Percentiles rank a stretch among this genome's conserved stretches.
Conservation (phyloP, 1,284 basidiomycete genomes). For the Ceratobasidium sp. region DNA sequence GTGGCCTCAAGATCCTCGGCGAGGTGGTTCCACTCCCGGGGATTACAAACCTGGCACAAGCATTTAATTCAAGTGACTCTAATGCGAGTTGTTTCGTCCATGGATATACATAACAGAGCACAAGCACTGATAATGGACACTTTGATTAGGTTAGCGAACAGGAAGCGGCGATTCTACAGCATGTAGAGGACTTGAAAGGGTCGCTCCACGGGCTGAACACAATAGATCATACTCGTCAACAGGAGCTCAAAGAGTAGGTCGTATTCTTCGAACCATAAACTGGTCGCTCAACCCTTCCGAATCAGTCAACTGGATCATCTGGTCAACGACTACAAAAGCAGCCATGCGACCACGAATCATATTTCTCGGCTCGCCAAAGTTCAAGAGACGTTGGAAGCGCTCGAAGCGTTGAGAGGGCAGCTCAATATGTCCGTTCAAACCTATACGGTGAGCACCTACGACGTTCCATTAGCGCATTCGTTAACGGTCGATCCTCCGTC, state of each 20-base stretch:
- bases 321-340: background rate
- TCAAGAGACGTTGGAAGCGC: background rate
- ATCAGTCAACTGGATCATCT: background rate
- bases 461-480: background rate
- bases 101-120: background rate
- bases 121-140: too few species aligned
- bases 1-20: background rate
- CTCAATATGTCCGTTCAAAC: background rate
- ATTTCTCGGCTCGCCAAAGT: background rate
- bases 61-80: background rate
- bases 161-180: background rate
- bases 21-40: background rate
- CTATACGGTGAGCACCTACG: background rate
- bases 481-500: background rate
- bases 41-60: background rate
- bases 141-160: background rate
- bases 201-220: background rate
- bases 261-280: background rate
- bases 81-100: background rate
- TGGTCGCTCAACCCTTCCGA: background rate
- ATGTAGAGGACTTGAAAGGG: background rate
- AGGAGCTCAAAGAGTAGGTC: background rate
- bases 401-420: background rate
- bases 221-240: background rate
- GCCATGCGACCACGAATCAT: background rate